phyloP scores from a whole-genome alignment of 192 early-diverging fungal species.

The Pecoramyces ruminantium region DNA sequence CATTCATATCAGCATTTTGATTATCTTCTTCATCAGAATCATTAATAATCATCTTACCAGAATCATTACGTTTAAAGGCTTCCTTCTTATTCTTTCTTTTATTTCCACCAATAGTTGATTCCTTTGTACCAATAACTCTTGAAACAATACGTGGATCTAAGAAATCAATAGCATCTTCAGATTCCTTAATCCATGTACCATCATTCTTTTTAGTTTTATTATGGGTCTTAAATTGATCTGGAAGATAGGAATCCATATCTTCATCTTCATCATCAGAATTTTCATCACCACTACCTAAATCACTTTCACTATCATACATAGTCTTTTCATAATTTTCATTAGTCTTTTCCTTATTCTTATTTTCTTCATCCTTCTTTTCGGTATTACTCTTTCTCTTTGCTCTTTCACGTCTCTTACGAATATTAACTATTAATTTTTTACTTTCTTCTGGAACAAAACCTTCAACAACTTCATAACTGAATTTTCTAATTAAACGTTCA shows the following conservation, averaged over 20 bases:
- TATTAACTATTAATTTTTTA: constrained; percentile 75
- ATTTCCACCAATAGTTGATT: neutral
- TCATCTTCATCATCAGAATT: constrained; percentile 51
- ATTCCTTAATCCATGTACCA: constrained; percentile 26
- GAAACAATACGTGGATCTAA: constrained; percentile 67
- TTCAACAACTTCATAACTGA: constrained; percentile 64
- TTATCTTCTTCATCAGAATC: constrained; percentile 34
- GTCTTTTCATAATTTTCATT: constrained; percentile 69
- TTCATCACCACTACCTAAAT: constrained; percentile 16
- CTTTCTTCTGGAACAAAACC: constrained; percentile 70
- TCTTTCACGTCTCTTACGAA: constrained; percentile 74
- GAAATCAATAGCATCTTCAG: constrained; percentile 56
- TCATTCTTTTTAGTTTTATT: constrained; percentile 52
- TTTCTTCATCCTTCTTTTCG: constrained; percentile 23
- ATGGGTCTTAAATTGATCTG: constrained; percentile 29
- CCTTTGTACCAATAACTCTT: constrained; percentile 12
- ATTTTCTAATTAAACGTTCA: constrained; percentile 74
- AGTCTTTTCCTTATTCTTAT: constrained; percentile 15
- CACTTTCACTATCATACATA: constrained; percentile 83
- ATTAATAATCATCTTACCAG: constrained; percentile 70
- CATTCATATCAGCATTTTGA: constrained; percentile 10
- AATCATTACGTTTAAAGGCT: constrained; percentile 43
- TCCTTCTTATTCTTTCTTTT: constrained; percentile 13
- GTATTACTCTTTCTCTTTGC: constrained; percentile 52
- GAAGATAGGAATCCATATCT: constrained; percentile 23